phyloP scores from a whole-genome alignment of 345 rosid species.

The Gossypium arboreum region DNA sequence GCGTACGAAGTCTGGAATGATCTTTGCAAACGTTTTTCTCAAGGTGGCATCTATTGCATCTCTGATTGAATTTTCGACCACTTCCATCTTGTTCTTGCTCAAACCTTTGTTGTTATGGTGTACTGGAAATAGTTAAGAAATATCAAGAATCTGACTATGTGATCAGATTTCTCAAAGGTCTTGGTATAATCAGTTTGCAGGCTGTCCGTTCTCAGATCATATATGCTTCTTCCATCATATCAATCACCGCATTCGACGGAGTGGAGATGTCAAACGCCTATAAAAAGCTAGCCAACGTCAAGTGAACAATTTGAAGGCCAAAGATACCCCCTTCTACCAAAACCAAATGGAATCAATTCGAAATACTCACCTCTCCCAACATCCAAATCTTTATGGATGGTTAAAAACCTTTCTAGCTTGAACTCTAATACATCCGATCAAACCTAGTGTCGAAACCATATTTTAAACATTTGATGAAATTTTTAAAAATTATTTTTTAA shows the following conservation, averaged over 20 bases:
- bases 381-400: background rate
- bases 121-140: no score
- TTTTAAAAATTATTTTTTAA: no score
- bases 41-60: no score
- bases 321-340: conserved; percentile 7
- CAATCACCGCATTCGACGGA: background rate
- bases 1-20: no score
- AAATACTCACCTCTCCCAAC: background rate
- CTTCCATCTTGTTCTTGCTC: no score
- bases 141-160: no score
- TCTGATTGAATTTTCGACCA: no score
- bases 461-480: no score
- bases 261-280: conserved; percentile 7
- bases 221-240: conserved; percentile 7
- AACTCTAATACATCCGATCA: conserved; percentile 9
- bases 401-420: conserved; percentile 14
- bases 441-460: background rate
- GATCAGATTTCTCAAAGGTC: background rate
- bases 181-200: no score
- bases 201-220: background rate
- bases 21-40: no score
- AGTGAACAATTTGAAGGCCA: conserved; percentile 6
- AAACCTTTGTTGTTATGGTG: no score
- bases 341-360: conserved; percentile 3
- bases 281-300: conserved; percentile 2